These are phyloP conservation scores for Tetrastigma voinierianum DNA, from an alignment of 164 flowering plant genomes.

Conservation along the genomic window DNA sequence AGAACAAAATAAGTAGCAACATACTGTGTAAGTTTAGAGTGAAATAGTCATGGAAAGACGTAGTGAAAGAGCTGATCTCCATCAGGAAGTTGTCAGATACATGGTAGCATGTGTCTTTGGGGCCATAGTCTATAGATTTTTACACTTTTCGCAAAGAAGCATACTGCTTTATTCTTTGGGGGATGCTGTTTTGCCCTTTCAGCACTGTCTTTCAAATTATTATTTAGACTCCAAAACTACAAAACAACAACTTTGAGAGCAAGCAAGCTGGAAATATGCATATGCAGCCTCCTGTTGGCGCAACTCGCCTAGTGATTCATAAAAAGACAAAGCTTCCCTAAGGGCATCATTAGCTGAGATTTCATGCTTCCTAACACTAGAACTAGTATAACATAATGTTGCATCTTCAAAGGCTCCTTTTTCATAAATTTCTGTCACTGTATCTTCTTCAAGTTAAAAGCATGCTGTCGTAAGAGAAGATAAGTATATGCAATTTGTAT, in stretches of 20 bases:
- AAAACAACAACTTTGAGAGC: conserved; percentile 80
- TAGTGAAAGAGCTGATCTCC: conserved; percentile 62
- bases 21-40: conserved; percentile 59
- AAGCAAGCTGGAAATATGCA: conserved; percentile 90
- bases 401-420: conserved; percentile 39
- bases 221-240: conserved; percentile 54
- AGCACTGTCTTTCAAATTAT: conserved; percentile 30
- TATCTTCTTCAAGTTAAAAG: conserved; percentile 77
- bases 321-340: conserved; percentile 77
- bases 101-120: conserved; percentile 69
- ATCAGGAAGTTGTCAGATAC: conserved; percentile 72
- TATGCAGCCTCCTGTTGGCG: conserved; percentile 92
- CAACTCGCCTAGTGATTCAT: conserved; percentile 82
- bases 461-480: conserved; percentile 93
- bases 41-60: conserved; percentile 51
- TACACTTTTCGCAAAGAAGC: conserved; percentile 90
- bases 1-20: conserved; percentile 19
- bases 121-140: conserved; percentile 78
- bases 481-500: conserved; percentile 83
- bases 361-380: conserved; percentile 49
- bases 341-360: conserved; percentile 92
- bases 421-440: conserved; percentile 51
- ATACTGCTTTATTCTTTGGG: conserved; percentile 74
- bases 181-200: conserved; percentile 41
- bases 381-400: conserved; percentile 10